A percentile compares a stretch with the other conserved stretches of the same genome.
phyloP scores from a whole-genome alignment of 768 basidiomycete species.

The Mycena haematopus region DNA sequence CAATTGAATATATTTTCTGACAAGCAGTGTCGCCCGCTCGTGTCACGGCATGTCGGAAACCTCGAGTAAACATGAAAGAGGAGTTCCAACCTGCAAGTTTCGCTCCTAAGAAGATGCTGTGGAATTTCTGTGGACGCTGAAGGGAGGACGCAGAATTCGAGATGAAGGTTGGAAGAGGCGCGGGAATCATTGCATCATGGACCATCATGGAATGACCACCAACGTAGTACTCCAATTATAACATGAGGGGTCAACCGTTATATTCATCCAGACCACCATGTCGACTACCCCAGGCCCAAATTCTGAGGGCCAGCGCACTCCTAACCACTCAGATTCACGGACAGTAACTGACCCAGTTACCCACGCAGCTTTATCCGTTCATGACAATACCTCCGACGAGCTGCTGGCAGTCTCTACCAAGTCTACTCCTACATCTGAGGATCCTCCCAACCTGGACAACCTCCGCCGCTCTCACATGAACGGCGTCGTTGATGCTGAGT shows the following conservation, averaged over 20 bases:
- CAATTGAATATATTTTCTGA: background rate
- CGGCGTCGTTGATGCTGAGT: slow-evolving; percentile 37
- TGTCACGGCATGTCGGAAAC: too few species aligned
- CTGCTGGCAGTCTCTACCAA: slow-evolving; percentile 44
- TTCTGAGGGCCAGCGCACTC: slow-evolving; percentile 1
- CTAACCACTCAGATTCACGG: slow-evolving; percentile 1
- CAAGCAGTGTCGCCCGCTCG: background rate
- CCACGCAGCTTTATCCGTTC: slow-evolving; percentile 43
- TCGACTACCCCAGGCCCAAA: background rate
- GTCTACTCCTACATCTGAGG: slow-evolving; percentile 31
- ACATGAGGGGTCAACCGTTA: background rate
- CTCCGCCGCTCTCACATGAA: slow-evolving; percentile 37
- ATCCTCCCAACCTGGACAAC: slow-evolving; percentile 24
- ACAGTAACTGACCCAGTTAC: slow-evolving; percentile 50
- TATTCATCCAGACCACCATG: background rate
- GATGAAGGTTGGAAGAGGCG: too few species aligned
- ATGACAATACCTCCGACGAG: slow-evolving; percentile 43
- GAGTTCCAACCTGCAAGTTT: background rate
- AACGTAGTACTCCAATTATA: too few species aligned
- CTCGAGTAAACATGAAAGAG: background rate
- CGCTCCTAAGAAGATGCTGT: too few species aligned
- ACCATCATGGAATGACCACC: too few species aligned
- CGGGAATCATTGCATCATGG: background rate
- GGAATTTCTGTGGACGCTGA: too few species aligned
- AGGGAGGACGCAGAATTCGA: too few species aligned